phyloP scores from a whole-genome alignment of 768 basidiomycete genomes.

The Termitomyces sp. region DNA sequence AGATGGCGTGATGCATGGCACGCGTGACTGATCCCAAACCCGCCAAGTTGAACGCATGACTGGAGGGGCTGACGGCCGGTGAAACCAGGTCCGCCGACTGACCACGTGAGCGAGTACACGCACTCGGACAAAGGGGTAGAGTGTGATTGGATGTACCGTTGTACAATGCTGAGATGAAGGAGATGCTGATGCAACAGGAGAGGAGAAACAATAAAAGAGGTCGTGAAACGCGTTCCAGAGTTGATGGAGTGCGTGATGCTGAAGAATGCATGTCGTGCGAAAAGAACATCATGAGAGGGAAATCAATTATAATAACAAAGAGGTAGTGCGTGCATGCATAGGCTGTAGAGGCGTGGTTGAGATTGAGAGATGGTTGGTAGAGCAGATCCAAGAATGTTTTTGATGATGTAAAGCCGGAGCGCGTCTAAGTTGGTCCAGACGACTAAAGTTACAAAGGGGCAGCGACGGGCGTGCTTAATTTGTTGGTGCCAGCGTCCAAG shows the following conservation, averaged over 20 bases:
- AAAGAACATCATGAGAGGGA: background rate
- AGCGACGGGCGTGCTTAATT: background rate
- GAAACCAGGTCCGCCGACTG: background rate
- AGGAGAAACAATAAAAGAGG: background rate
- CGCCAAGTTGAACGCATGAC: background rate
- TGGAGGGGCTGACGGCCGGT: background rate
- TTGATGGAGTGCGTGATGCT: background rate
- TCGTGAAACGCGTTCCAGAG: background rate
- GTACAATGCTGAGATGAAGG: conserved; percentile 12
- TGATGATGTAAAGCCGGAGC: background rate
- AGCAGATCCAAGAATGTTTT: conserved; percentile 5
- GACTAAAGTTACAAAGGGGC: background rate
- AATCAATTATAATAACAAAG: conserved; percentile 2
- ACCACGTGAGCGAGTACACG: background rate
- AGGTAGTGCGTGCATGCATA: conserved; percentile 4
- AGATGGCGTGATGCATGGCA: background rate
- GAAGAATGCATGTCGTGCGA: background rate
- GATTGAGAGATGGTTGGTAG: conserved; percentile 1
- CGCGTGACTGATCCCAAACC: background rate
- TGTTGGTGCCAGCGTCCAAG: background rate
- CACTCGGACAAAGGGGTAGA: background rate
- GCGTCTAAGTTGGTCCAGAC: background rate
- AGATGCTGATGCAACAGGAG: conserved; percentile 10
- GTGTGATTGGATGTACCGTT: conserved; percentile 5
- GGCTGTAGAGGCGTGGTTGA: conserved; percentile 1